Base-by-base conservation (phyloP, 306 rosid species). In the Cicer judaicum region DNA sequence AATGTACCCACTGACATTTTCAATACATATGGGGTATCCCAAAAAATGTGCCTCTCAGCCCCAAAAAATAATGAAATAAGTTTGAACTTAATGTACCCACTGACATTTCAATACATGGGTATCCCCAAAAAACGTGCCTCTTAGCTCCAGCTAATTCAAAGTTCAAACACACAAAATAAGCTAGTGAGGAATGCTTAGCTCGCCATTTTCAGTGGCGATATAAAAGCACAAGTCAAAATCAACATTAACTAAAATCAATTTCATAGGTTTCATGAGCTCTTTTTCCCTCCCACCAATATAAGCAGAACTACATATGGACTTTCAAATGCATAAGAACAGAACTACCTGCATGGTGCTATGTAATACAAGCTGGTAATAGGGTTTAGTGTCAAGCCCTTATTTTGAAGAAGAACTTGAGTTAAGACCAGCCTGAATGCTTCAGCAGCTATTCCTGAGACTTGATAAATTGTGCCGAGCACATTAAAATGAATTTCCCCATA, bases 281-380 rank as follows among this genome's bases (percentile, higher is more conserved):
- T 55, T 36, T 36, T 2, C 39, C 64, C 69, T 42, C 54, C 59
- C 41, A 18, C n/a, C 15, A 24, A 13, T 21, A 60, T 49, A 68
- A 34, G 8, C 24, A 43, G 54, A 69, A 70, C 63, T 61, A 68
- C 13, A 60, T 19, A 44, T 6, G 66, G 6, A 63, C 18, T 50
- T 70, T 65, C 47, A 65, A 46, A 77, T 49, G 48, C 63, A 47
- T 12, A 29, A 65, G 41, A 78, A 68, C 59, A 24, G 52, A 83
- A 15, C 74, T 92, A 95, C 99, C 99, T 95, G 98, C 99, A 95
- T 40, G 99, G 99, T 76, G 99, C 99, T 81, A 95, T 92, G 81
- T 95, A 95, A 76, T 95, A 95, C 82, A 95, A 85, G 87, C 97
- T 90, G 74, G 98, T 95, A 81, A 95, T 85, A 2, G 98, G 99